Evolutionary conservation across 2,329 filamentous ascomycete genomes (phyloP).

Genomic region (Aureobasidium subglaciale): DNA sequence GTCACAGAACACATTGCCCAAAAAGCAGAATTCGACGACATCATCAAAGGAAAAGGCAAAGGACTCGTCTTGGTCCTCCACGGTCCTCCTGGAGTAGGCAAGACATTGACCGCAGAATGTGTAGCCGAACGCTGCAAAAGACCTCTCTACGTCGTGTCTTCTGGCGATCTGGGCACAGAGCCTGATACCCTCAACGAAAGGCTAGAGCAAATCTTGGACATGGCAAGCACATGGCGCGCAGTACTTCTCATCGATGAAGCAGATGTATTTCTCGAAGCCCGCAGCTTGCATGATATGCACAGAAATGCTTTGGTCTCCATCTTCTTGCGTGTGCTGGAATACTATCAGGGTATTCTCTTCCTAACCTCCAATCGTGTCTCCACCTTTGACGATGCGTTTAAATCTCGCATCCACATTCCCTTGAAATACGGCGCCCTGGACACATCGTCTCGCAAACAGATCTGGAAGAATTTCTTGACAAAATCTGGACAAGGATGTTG

Average conservation of each 20-base stretch:
- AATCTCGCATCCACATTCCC: conserved; percentile 6
- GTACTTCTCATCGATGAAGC: conserved; percentile 35
- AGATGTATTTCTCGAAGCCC: conserved; percentile 29
- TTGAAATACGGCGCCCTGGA: conserved; percentile 1
- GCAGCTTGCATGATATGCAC: conserved; percentile 12
- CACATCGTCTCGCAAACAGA: neutral
- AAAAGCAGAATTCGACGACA: conserved; percentile 24
- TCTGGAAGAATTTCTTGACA: conserved; percentile 7
- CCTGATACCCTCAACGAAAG: neutral
- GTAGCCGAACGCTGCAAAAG: conserved; percentile 15
- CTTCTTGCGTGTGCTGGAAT: conserved; percentile 35
- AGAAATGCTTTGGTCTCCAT: conserved; percentile 25
- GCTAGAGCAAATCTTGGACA: neutral
- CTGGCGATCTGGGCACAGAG: conserved; percentile 3
- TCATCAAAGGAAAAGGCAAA: conserved; percentile 32
- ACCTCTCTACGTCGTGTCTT: conserved; percentile 10
- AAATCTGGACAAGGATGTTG: neutral
- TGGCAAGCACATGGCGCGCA: conserved; percentile 20
- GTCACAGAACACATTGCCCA: conserved; percentile 26
- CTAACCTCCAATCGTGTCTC: conserved; percentile 32
- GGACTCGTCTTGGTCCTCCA: conserved; percentile 32
- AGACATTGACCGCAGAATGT: conserved; percentile 29
- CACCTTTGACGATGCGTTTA: conserved; percentile 11
- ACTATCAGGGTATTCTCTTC: conserved; percentile 34
- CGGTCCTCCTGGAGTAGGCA: conserved; percentile 32